Conservation (phyloP, 2,329 filamentous ascomycete genomes). For the Fusarium beomiforme region DNA sequence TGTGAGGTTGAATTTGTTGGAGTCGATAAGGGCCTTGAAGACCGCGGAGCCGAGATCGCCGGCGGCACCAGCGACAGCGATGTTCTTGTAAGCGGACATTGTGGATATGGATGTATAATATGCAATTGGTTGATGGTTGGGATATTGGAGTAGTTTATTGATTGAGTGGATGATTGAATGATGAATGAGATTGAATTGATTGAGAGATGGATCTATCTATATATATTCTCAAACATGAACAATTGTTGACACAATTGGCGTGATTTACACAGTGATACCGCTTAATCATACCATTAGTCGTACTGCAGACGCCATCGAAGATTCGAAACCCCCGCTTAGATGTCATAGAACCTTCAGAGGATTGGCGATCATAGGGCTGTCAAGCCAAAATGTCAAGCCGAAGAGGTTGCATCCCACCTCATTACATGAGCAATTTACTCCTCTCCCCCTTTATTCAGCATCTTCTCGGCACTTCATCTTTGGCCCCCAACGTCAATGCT, state of each 20-base stretch:
- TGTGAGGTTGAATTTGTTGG: constrained; percentile 49
- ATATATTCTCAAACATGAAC: neutral
- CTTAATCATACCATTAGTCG: neutral
- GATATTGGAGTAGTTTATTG: neutral
- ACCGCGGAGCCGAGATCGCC: constrained; percentile 49
- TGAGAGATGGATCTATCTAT: neutral
- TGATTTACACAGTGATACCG: neutral
- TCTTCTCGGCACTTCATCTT: neutral
- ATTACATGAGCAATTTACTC: neutral
- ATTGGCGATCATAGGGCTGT: neutral
- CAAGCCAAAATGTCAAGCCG: neutral
- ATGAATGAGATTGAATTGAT: neutral
- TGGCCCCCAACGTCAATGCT: neutral
- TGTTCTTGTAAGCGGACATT: constrained; percentile 51
- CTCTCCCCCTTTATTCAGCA: neutral
- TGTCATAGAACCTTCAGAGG: neutral
- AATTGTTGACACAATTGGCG: neutral
- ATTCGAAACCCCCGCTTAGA: neutral
- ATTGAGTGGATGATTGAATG: neutral
- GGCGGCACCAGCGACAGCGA: constrained; percentile 51
- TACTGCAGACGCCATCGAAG: neutral
- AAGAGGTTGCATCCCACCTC: neutral
- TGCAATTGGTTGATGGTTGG: neutral
- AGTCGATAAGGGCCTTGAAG: constrained; percentile 45
- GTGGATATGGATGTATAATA: neutral